Evolutionary conservation across 2,329 filamentous ascomycete genomes (phyloP).

Genomic region (Pseudogymnoascus sp.): DNA sequence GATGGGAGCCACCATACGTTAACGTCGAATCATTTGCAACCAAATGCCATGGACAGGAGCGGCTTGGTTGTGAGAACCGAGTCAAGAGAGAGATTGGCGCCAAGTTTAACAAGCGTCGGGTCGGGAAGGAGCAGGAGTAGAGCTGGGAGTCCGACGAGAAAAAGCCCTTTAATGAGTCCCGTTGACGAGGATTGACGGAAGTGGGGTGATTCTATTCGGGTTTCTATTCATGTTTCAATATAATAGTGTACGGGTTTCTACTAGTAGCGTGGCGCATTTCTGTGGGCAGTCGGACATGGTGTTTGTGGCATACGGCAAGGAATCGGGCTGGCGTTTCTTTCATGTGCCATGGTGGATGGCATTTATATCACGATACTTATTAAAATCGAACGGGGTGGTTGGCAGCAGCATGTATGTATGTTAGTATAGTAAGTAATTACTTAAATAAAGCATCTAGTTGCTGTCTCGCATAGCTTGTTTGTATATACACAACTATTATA

Average conservation of each 20-base stretch:
- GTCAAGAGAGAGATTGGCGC: conserved; percentile 67
- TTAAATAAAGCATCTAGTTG: conserved; percentile 2
- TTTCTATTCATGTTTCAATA: conserved; percentile 1
- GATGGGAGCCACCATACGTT: conserved; percentile 18
- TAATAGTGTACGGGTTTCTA: neutral
- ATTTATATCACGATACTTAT: conserved; percentile 1
- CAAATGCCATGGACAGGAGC: conserved; percentile 49
- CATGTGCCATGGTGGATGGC: neutral
- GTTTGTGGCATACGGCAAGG: conserved; percentile 8
- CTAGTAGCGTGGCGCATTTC: conserved; percentile 9
- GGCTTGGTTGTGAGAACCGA: conserved; percentile 77
- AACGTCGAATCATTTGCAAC: conserved; percentile 19
- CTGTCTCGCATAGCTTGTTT: neutral
- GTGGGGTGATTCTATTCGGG: neutral
- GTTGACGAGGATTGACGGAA: conserved; percentile 34
- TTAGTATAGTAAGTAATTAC: conserved; percentile 4
- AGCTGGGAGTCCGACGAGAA: conserved; percentile 40
- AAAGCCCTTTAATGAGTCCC: conserved; percentile 48
- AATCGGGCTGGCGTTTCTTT: neutral
- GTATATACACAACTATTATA: neutral
- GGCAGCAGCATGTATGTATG: neutral
- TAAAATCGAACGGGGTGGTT: neutral
- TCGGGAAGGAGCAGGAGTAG: conserved; percentile 43
- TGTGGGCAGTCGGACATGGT: conserved; percentile 2
- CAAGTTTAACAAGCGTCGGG: conserved; percentile 41